A percentile compares a stretch with the other conserved stretches of the same genome.
Evolutionary conservation across 768 basidiomycete genomes (phyloP).

Genomic region (Dictyophora rubrovolvata): DNA sequence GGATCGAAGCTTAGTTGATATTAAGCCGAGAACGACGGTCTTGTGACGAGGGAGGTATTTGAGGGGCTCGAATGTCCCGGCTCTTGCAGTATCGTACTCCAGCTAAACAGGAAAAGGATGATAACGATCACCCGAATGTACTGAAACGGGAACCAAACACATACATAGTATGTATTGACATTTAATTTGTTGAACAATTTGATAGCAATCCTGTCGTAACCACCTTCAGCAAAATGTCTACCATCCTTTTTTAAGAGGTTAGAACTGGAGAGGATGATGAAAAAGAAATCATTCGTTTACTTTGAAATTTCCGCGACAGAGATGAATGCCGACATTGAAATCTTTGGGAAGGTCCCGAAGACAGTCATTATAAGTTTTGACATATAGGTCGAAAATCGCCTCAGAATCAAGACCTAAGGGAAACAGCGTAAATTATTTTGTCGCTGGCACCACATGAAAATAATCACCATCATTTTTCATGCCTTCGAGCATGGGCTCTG

Average conservation of each 20-base stretch:
- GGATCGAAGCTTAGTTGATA: slow-evolving; percentile 33
- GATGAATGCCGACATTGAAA: slow-evolving; percentile 46
- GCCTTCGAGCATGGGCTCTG: slow-evolving; percentile 39
- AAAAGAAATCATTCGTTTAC: neutral
- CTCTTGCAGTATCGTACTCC: slow-evolving; percentile 56
- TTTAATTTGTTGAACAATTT: slow-evolving; percentile 46
- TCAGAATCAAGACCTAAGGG: slow-evolving; percentile 37
- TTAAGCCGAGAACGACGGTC: slow-evolving; percentile 30
- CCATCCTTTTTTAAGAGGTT: slow-evolving; percentile 16
- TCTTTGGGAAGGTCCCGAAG: slow-evolving; percentile 43
- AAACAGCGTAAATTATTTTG: neutral
- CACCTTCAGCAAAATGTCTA: slow-evolving; percentile 48
- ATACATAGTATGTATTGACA: slow-evolving; percentile 39
- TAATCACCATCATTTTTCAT: slow-evolving; percentile 44
- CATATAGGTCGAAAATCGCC: slow-evolving; percentile 54
- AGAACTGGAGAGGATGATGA: neutral
- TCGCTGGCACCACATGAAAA: neutral
- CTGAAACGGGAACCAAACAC: slow-evolving; percentile 7
- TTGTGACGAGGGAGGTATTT: slow-evolving; percentile 26
- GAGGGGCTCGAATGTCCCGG: slow-evolving; percentile 35
- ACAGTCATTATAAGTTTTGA: slow-evolving; percentile 42
- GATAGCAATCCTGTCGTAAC: slow-evolving; percentile 21
- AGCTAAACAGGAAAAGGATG: slow-evolving; percentile 23
- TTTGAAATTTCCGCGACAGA: slow-evolving; percentile 38
- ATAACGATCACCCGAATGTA: neutral